A percentile compares a stretch with the other conserved stretches of the same genome.
Evolutionary conservation across 2,329 filamentous ascomycete genomes (phyloP).

Genomic region (Calonectria henricotiae): DNA sequence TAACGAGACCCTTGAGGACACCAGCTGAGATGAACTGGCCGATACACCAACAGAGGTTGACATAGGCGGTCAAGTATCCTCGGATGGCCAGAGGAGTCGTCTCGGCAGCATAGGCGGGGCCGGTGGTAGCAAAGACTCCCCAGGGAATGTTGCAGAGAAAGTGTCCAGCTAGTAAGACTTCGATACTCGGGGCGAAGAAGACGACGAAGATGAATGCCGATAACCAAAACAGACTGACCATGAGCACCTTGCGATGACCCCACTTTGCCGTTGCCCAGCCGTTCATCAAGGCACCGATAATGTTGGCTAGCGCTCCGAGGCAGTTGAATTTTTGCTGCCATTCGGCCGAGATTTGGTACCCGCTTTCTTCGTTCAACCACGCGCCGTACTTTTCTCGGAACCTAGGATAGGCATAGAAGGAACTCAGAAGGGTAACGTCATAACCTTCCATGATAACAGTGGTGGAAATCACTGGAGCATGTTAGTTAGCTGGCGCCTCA

Average conservation of each 20-base stretch:
- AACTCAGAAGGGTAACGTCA: conserved; percentile 65
- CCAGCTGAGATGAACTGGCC: conserved; percentile 63
- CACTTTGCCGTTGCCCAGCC: conserved; percentile 61
- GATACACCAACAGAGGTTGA: conserved; percentile 64
- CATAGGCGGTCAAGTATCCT: conserved; percentile 62
- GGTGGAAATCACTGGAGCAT: conserved; percentile 60
- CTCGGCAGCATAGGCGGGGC: conserved; percentile 64
- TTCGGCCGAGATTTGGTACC: conserved; percentile 65
- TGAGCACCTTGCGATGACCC: conserved; percentile 65
- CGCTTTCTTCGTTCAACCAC: conserved; percentile 54
- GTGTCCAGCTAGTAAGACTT: conserved; percentile 63
- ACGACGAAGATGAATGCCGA: conserved; percentile 65
- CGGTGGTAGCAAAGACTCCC: conserved; percentile 65
- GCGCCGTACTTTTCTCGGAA: conserved; percentile 62
- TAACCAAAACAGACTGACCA: conserved; percentile 61
- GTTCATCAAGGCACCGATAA: conserved; percentile 62
- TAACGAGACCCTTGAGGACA: conserved; percentile 59
- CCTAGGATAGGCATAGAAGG: conserved; percentile 63
- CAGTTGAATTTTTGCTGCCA: conserved; percentile 69
- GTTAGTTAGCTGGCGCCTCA: neutral
- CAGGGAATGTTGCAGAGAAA: conserved; percentile 65
- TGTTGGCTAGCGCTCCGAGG: conserved; percentile 57
- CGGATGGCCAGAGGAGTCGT: conserved; percentile 62
- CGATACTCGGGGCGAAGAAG: conserved; percentile 65
- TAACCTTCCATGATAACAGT: conserved; percentile 70